These are phyloP conservation scores for Pyrenophora seminiperda DNA, from an alignment of 2,329 filamentous ascomycete genomes.

Conservation along the genomic window DNA sequence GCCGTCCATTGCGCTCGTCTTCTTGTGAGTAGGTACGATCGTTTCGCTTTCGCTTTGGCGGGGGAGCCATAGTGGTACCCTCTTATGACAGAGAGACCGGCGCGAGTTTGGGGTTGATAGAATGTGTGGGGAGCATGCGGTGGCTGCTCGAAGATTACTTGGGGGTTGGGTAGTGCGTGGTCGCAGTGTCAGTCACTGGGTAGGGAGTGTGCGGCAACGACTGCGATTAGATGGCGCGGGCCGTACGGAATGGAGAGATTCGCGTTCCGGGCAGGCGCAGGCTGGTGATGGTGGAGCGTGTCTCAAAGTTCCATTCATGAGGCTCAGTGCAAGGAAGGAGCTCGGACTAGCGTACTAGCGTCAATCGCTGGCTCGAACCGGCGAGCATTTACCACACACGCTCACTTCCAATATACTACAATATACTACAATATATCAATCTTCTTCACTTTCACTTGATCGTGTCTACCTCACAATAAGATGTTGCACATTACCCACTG, in stretches of 20 bases:
- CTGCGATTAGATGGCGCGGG: not conserved
- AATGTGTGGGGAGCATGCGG: constrained; percentile 39
- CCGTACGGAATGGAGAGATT: constrained; percentile 6
- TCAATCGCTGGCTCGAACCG: constrained; percentile 6
- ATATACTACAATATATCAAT: no score
- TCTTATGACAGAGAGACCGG: constrained; percentile 37
- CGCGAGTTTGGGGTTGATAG: constrained; percentile 25
- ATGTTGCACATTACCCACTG: no score
- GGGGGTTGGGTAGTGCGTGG: constrained; percentile 1
- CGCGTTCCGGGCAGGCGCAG: constrained; percentile 16
- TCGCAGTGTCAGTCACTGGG: constrained; percentile 5
- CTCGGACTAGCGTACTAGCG: constrained; percentile 7
- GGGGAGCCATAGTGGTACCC: constrained; percentile 55
- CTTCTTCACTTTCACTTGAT: no score
- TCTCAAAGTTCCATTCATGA: constrained; percentile 10
- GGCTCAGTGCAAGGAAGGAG: constrained; percentile 13
- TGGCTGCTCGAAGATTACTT: constrained; percentile 17
- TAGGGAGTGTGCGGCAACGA: not conserved
- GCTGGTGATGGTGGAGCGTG: constrained; percentile 17
- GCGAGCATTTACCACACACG: constrained; percentile 5
- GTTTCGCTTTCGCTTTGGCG: constrained; percentile 62
- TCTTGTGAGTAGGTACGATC: constrained; percentile 54
- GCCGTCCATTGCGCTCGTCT: constrained; percentile 48
- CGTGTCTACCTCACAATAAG: no score
- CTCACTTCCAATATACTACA: not conserved